A percentile compares a stretch with the other conserved stretches of the same genome.
phyloP scores from a whole-genome alignment of 129 eudicot species.

The Logfia minima region DNA sequence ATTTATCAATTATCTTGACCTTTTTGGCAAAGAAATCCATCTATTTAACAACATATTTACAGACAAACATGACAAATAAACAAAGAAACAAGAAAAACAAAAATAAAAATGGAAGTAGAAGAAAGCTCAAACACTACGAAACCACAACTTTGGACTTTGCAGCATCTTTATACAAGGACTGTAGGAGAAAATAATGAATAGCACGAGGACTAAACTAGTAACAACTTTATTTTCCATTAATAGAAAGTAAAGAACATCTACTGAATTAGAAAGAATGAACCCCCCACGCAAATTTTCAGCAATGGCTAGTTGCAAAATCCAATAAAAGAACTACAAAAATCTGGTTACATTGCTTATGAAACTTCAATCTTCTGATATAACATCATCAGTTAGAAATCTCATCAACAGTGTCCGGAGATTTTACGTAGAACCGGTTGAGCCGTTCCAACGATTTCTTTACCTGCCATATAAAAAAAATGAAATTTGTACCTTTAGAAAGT shows the following conservation, averaged over 20 bases:
- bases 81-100: no score
- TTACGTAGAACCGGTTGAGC: constrained; percentile 45
- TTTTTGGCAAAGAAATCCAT: neutral
- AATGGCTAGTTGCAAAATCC: constrained; percentile 22
- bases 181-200: constrained; percentile 7
- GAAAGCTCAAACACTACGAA: neutral
- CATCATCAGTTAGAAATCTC: constrained; percentile 27
- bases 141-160: neutral
- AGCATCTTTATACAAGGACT: neutral
- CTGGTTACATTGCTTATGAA: constrained; percentile 24
- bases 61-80: neutral
- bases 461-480: constrained; percentile 13
- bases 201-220: neutral
- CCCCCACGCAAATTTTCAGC: constrained; percentile 23
- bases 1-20: neutral
- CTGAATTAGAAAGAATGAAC: constrained; percentile 23
- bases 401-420: constrained; percentile 30
- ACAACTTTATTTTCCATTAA: constrained; percentile 9
- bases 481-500: constrained; percentile 1
- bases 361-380: neutral
- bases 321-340: constrained; percentile 18
- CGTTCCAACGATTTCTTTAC: constrained; percentile 53
- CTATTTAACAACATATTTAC: neutral
- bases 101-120: neutral
- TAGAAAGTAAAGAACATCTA: constrained; percentile 22